Evolutionary conservation across 1,284 basidiomycete genomes (phyloP), one percentile per base, ranked within the genome.

Genomic region (Cryptococcus wingfieldii): DNA sequence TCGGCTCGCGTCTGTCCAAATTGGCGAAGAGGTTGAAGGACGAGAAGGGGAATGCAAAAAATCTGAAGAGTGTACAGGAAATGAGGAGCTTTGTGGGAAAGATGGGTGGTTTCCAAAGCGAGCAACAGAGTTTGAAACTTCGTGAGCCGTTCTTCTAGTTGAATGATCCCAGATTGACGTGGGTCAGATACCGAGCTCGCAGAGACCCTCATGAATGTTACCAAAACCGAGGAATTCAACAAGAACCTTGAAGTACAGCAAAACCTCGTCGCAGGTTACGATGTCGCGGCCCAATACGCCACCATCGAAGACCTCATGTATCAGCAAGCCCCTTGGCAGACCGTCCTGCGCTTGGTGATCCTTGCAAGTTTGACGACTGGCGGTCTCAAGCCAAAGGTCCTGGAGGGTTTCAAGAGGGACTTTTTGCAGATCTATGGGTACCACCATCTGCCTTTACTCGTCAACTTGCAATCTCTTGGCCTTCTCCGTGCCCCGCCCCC

Each of bases 351-450:
- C 51, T 79, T 96, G 45, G 79, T 93, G 37, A 93, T 94, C 66
- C 82, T 99, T 23, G 87, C 89, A 46, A 90, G 87, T 63, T 81
- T 97, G 48, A 88, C 89, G 4, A 77, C 80, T 7, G 89, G 90
- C 2, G 93, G 93, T 3, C 85, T 98, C 70, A 97, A 95, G 78
- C 78, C 82, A 7, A 97, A 96, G 77, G 76, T 81, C 4, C 80
- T 98, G 16, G 96, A 98, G 61, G 86, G 83, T 56, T 82, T 97
- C 66, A 95, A 95, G 77, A 84, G 89, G 53, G 94, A 97, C 66
- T 83, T 98, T 65, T 79, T 98, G 5, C 95, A 94, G 81, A 83
- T 88, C 27, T 98, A 98, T 75, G 96, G 96, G 31, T 98, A 95
- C 77, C 83, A 90, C 69, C 83, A 88, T 68, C 79, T 98, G 9